These are phyloP conservation scores for Pythium monospermum DNA, from an alignment of 352 stramenopile genomes.

Conservation along the genomic window DNA sequence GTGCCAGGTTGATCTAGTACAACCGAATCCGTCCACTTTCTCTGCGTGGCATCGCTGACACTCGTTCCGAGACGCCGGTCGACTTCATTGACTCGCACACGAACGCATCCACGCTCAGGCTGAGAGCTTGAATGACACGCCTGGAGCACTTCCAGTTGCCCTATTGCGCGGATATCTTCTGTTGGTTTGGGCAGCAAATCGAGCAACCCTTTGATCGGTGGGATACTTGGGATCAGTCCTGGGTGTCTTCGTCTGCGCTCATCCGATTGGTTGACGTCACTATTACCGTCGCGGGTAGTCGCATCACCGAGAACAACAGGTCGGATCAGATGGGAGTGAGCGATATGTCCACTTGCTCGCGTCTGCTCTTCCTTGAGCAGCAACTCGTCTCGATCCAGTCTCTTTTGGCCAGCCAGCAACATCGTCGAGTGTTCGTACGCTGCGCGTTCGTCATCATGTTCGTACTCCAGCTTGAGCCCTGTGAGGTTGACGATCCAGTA, in stretches of 20 bases:
- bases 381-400: constrained; percentile 69
- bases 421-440: constrained; percentile 60
- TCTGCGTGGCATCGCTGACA: constrained; percentile 44
- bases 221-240: constrained; percentile 71
- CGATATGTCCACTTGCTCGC: constrained; percentile 26
- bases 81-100: constrained; percentile 65
- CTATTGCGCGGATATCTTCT: constrained; percentile 47
- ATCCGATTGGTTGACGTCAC: constrained; percentile 17
- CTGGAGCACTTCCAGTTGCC: constrained; percentile 75
- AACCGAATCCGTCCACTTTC: constrained; percentile 70
- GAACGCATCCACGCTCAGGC: constrained; percentile 58
- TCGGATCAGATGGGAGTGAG: constrained; percentile 61
- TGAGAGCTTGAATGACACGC: constrained; percentile 75
- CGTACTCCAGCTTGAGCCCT: constrained; percentile 76
- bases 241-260: constrained; percentile 59
- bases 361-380: constrained; percentile 64
- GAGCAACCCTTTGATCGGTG: constrained; percentile 74
- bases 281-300: background rate
- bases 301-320: background rate
- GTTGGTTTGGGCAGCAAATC: constrained; percentile 77
- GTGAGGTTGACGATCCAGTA: constrained; percentile 89
- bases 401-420: constrained; percentile 73
- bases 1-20: constrained; percentile 72
- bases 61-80: constrained; percentile 22
- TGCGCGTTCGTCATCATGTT: constrained; percentile 74